A percentile compares a stretch with the other conserved stretches of the same genome.
Conservation (phyloP, 768 basidiomycete species). For the Daedalea quercina region DNA sequence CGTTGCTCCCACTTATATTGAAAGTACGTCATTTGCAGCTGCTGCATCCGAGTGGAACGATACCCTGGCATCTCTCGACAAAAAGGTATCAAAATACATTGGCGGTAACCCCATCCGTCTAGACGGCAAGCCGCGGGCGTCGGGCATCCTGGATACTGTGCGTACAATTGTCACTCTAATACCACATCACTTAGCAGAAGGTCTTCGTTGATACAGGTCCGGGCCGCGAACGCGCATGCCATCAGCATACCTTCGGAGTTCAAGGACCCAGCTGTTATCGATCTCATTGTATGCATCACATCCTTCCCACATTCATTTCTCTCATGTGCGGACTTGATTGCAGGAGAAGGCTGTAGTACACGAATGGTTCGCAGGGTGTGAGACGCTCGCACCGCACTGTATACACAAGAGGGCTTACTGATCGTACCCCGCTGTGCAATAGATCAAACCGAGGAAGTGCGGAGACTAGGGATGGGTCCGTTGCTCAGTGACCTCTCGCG, state of each 20-base stretch:
- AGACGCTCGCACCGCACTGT: constrained; percentile 10
- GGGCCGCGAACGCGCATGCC: constrained; percentile 65
- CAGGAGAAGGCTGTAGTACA: constrained; percentile 68
- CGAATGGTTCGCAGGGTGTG: constrained; percentile 73
- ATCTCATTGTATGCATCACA: constrained; percentile 37
- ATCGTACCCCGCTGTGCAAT: not conserved
- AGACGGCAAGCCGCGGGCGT: constrained; percentile 70
- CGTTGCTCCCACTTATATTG: not conserved
- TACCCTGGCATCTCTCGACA: constrained; percentile 53
- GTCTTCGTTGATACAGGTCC: constrained; percentile 34
- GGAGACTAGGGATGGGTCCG: constrained; percentile 71
- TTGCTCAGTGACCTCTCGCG: constrained; percentile 57
- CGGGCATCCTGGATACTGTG: constrained; percentile 71
- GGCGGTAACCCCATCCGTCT: constrained; percentile 63
- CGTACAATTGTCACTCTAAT: not conserved
- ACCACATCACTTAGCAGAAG: no score
- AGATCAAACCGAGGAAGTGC: constrained; percentile 73
- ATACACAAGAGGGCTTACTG: not conserved
- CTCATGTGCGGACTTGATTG: not conserved
- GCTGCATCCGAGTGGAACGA: constrained; percentile 61
- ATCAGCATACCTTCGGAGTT: constrained; percentile 69
- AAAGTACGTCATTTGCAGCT: constrained; percentile 32
- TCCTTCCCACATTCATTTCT: not conserved
- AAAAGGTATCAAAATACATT: constrained; percentile 60
- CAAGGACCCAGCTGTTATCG: constrained; percentile 51